Evolutionary conservation across 1,284 basidiomycete genomes (phyloP).

Genomic region (Cryptococcus deneoformans): DNA sequence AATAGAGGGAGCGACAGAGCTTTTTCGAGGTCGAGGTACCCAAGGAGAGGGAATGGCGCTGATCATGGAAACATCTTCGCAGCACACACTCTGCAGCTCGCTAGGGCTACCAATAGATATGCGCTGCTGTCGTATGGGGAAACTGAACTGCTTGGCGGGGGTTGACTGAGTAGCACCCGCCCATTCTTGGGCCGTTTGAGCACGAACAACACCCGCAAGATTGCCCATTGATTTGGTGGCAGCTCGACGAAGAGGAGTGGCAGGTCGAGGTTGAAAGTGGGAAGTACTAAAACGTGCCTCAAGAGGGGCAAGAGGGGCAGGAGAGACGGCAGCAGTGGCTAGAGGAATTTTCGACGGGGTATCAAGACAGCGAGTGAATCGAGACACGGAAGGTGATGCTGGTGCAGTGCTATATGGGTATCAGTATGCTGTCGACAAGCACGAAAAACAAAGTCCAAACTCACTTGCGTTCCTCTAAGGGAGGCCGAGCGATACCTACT

Average conservation of each 20-base stretch:
- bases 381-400: slow-evolving; percentile 11
- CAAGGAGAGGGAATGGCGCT: slow-evolving; percentile 29
- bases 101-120: slow-evolving; percentile 41
- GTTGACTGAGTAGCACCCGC: slow-evolving; percentile 14
- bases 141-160: slow-evolving; percentile 25
- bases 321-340: slow-evolving; percentile 14
- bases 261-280: slow-evolving; percentile 12
- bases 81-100: slow-evolving; percentile 28
- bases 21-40: slow-evolving; percentile 24
- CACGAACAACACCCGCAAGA: slow-evolving; percentile 28
- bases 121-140: slow-evolving; percentile 14
- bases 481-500: slow-evolving; percentile 21
- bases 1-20: slow-evolving; percentile 18
- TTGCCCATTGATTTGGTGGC: slow-evolving; percentile 46
- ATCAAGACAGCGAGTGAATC: slow-evolving; percentile 27
- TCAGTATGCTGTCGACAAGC: slow-evolving; percentile 2
- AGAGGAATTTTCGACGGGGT: slow-evolving; percentile 47
- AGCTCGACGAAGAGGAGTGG: slow-evolving; percentile 26
- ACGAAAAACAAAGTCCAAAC: slow-evolving; percentile 1
- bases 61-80: slow-evolving; percentile 43
- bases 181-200: slow-evolving; percentile 6
- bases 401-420: slow-evolving; percentile 22
- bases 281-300: slow-evolving; percentile 11
- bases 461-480: slow-evolving; percentile 37
- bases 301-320: slow-evolving; percentile 15